A percentile compares a stretch with the other conserved stretches of the same genome.
Conservation (phyloP, 2,329 filamentous ascomycete genomes). For the Phialophora chinensis region DNA sequence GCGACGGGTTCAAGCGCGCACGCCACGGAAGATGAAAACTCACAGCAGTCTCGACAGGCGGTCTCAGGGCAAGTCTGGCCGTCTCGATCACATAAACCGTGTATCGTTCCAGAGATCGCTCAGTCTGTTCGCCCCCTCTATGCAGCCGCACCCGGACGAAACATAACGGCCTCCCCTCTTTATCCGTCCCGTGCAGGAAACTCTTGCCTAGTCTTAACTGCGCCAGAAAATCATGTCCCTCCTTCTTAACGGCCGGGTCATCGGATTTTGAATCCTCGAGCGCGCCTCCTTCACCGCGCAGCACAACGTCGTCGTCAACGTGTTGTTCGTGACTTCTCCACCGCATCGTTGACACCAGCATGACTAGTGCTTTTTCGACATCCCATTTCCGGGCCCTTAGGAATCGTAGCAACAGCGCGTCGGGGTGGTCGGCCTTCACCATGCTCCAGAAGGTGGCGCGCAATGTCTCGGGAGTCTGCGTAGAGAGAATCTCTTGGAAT, state of each 20-base stretch:
- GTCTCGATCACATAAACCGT: constrained; percentile 96
- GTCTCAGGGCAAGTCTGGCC: constrained; percentile 77
- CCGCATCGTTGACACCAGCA: constrained; percentile 92
- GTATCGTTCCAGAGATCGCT: constrained; percentile 81
- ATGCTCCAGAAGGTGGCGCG: constrained; percentile 86
- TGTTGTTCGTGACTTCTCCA: constrained; percentile 85
- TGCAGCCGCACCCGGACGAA: constrained; percentile 84
- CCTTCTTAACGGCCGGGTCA: constrained; percentile 68
- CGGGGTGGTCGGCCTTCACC: constrained; percentile 94
- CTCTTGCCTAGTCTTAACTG: constrained; percentile 92
- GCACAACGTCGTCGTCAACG: constrained; percentile 87
- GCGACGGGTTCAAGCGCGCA: not conserved
- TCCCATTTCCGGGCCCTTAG: constrained; percentile 94
- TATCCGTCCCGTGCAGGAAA: constrained; percentile 87
- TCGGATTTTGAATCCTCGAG: constrained; percentile 63
- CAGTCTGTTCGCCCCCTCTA: constrained; percentile 78
- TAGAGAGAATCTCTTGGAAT: constrained; percentile 80
- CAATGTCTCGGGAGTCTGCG: constrained; percentile 76
- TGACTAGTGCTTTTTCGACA: constrained; percentile 86
- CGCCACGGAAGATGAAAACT: constrained; percentile 49
- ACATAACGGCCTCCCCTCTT: constrained; percentile 82
- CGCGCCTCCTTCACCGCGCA: constrained; percentile 73
- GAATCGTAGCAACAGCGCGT: constrained; percentile 81
- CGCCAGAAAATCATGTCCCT: constrained; percentile 76
- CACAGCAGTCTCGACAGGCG: constrained; percentile 89